Evolutionary conservation across 768 basidiomycete species (phyloP).

Genomic region (Mrakia frigida): DNA sequence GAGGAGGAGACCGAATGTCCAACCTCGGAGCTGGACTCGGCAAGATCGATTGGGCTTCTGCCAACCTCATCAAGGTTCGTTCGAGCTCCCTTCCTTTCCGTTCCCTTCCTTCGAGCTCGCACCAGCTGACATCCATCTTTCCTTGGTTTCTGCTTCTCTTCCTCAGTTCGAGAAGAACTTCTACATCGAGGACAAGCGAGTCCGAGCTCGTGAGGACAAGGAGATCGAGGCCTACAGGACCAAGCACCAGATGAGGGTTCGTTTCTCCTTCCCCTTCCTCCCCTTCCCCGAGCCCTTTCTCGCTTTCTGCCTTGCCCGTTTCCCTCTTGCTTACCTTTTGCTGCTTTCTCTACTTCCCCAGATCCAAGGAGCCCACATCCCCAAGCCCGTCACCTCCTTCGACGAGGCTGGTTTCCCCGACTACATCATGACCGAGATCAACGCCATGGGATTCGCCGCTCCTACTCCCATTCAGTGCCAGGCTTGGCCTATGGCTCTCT

Average conservation of each 20-base stretch:
- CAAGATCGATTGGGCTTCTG: conserved; percentile 73
- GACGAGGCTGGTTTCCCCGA: conserved; percentile 96
- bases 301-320: neutral
- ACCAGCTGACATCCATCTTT: neutral
- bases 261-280: conserved; percentile 31
- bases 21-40: conserved; percentile 75
- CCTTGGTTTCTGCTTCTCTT: neutral
- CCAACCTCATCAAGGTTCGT: conserved; percentile 57
- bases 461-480: conserved; percentile 98
- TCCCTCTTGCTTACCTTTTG: neutral
- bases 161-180: conserved; percentile 85
- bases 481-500: conserved; percentile 98
- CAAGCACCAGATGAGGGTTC: conserved; percentile 78
- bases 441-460: conserved; percentile 80
- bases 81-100: neutral
- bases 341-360: conserved; percentile 40
- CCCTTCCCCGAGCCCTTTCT: neutral
- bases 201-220: conserved; percentile 66
- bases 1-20: conserved; percentile 53
- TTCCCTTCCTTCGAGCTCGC: neutral
- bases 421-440: conserved; percentile 89
- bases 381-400: conserved; percentile 82
- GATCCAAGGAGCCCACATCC: conserved; percentile 83
- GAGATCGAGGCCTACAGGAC: conserved; percentile 85
- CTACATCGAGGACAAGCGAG: conserved; percentile 72